phyloP scores from a whole-genome alignment of 1,139 yeast species.

The Candida tetrigidarum region DNA sequence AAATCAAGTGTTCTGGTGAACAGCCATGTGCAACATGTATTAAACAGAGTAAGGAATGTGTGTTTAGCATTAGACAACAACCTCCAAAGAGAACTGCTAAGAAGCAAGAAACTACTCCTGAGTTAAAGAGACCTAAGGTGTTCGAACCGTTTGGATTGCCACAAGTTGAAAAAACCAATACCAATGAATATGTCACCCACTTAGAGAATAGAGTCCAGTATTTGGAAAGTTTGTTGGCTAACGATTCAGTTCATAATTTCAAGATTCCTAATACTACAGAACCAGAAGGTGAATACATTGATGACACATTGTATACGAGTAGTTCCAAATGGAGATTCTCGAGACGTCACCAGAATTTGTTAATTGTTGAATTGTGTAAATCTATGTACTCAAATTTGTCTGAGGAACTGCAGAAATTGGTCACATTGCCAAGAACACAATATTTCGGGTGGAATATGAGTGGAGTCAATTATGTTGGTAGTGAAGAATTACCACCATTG shows the following conservation, averaged over 20 bases:
- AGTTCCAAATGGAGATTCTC: constrained; percentile 54
- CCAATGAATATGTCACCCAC: constrained; percentile 30
- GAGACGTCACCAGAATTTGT: constrained; percentile 52
- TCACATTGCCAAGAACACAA: constrained; percentile 58
- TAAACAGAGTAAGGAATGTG: constrained; percentile 48
- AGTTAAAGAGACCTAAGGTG: constrained; percentile 3
- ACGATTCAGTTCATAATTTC: constrained; percentile 22
- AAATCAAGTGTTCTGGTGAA: constrained; percentile 65
- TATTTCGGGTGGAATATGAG: constrained; percentile 71
- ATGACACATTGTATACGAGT: constrained; percentile 25
- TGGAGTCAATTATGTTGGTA: constrained; percentile 54
- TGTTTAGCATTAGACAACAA: constrained; percentile 14
- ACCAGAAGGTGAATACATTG: constrained; percentile 23
- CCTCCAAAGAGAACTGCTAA: neutral
- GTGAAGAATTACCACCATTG: constrained; percentile 41
- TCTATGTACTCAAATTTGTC: constrained; percentile 42
- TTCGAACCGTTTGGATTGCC: constrained; percentile 27
- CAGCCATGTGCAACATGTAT: constrained; percentile 57
- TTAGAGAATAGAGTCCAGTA: constrained; percentile 47
- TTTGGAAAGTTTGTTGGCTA: constrained; percentile 36
- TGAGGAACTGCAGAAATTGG: constrained; percentile 38
- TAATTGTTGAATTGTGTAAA: constrained; percentile 50
- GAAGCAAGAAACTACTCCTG: constrained; percentile 10
- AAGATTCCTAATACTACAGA: constrained; percentile 20
- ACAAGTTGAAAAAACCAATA: constrained; percentile 16